phyloP scores from a whole-genome alignment of 2,329 filamentous ascomycete genomes.

The Beauveria australis region DNA sequence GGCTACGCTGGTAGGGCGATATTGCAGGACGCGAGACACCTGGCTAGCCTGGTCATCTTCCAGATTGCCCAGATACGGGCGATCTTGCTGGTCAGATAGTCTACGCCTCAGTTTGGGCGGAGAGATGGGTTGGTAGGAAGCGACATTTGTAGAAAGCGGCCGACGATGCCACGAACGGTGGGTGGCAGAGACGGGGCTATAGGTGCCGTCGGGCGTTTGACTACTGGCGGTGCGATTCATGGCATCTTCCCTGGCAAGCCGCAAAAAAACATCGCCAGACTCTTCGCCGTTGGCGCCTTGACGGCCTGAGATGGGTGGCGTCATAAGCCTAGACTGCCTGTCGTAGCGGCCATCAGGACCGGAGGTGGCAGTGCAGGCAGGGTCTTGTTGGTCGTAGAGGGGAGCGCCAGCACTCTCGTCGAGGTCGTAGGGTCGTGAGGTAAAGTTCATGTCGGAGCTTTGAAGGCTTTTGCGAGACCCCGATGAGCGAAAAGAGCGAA shows the following conservation, averaged over 20 bases:
- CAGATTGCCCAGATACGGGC: conserved; percentile 27
- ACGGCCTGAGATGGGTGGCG: conserved; percentile 32
- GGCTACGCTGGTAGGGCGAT: conserved; percentile 35
- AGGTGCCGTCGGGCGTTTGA: conserved; percentile 24
- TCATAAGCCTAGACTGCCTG: conserved; percentile 25
- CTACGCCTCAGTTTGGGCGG: conserved; percentile 44
- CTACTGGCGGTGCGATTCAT: conserved; percentile 29
- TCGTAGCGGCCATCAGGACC: conserved; percentile 38
- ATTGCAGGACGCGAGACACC: conserved; percentile 34
- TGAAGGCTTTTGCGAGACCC: conserved; percentile 48
- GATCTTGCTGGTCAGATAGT: conserved; percentile 50
- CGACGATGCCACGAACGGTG: conserved; percentile 40
- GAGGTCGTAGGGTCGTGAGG: conserved; percentile 34
- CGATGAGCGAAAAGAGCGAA: conserved; percentile 48
- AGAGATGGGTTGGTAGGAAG: conserved; percentile 39
- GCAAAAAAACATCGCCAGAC: conserved; percentile 50
- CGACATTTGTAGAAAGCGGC: conserved; percentile 44
- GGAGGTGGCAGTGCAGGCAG: conserved; percentile 27
- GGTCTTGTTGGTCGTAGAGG: conserved; percentile 40
- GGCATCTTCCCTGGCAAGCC: conserved; percentile 47
- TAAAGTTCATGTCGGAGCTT: conserved; percentile 43
- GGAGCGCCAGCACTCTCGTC: conserved; percentile 35
- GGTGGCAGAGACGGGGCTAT: conserved; percentile 37
- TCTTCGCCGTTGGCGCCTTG: conserved; percentile 38
- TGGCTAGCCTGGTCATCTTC: conserved; percentile 36